Evolutionary conservation across 1,284 basidiomycete genomes (phyloP), one percentile per base, ranked within the genome.

Genomic region (Ustilago trichophora): DNA sequence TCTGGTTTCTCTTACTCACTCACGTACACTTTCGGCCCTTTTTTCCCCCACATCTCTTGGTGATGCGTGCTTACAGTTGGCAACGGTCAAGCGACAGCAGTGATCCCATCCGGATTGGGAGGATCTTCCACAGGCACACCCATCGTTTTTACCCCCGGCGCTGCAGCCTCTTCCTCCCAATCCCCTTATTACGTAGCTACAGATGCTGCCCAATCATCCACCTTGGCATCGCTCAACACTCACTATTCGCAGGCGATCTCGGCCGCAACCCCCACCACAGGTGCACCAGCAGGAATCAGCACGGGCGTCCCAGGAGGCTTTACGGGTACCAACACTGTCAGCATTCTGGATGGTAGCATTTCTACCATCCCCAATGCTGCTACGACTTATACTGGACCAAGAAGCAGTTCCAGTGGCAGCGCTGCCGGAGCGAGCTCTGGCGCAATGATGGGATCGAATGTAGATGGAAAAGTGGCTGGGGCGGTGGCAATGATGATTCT

Each of bases 201-300:
- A 19, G 40, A 69, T 37, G 66, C 59, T 1, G 59, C 27, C 0
- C n/a, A 46, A 22, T 69, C 66, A 6, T 27, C 66, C 0, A 55
- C 48, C 0, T 37, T 63, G 6, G 66, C 66, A 6, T 59, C 55
- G 18, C 47, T 69, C 10, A 10, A 33, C 21, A 69, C 66, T 1
- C 66, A 69, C 41, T 69, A 59, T 32, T 63, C 59, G 18, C 66
- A 69, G 36, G 66, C 29, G n/a, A 55, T 69, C 24, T 31, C 47
- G 0, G 66, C 66, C 10, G 38, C 59, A 8, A 55, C 55, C 1
- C 66, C 66, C 11, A 69, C 66, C 24, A 69, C 66, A 1, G 66
- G 59, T 0, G 50, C 55, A 7, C 66, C 66, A 0, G 26, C 40
- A 1, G 66, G 59, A 10, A 69, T 69, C 40, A 36, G 31, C 27